phyloP scores from a whole-genome alignment of 257 asterid genomes.

The Nicotiana paniculata region DNA sequence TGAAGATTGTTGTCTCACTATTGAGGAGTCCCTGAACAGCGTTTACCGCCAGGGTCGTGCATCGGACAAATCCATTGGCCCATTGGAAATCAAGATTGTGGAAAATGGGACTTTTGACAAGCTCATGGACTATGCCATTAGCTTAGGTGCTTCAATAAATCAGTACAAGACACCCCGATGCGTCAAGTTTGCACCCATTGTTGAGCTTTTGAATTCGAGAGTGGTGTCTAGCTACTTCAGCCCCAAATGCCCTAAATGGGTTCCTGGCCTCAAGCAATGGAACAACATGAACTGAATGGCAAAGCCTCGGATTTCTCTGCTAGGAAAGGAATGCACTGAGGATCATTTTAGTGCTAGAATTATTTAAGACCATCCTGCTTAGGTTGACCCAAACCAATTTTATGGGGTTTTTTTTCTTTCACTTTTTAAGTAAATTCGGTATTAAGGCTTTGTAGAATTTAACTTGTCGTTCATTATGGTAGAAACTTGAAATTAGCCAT shows the following conservation, averaged over 20 bases:
- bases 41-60: slow-evolving; percentile 81
- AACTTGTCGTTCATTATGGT: slow-evolving; percentile 28
- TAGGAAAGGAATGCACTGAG: not conserved
- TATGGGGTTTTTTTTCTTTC: slow-evolving; percentile 6
- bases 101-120: slow-evolving; percentile 76
- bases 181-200: slow-evolving; percentile 69
- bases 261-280: slow-evolving; percentile 71
- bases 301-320: not conserved
- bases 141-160: slow-evolving; percentile 79
- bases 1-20: slow-evolving; percentile 76
- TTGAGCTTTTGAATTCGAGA: slow-evolving; percentile 63
- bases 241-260: slow-evolving; percentile 85
- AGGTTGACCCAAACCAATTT: slow-evolving; percentile 41
- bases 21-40: slow-evolving; percentile 75
- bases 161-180: slow-evolving; percentile 93
- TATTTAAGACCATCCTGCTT: slow-evolving; percentile 18
- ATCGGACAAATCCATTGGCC: slow-evolving; percentile 64
- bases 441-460: slow-evolving; percentile 10
- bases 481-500: slow-evolving; percentile 30
- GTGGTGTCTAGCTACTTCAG: slow-evolving; percentile 53
- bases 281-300: slow-evolving; percentile 28
- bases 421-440: slow-evolving; percentile 10
- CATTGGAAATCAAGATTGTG: slow-evolving; percentile 79
- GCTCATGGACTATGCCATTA: slow-evolving; percentile 88
- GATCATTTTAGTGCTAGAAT: slow-evolving; percentile 34